Evolutionary conservation across 306 rosid genomes (phyloP), one percentile per base, ranked within the genome.

Genomic region (Acacia melanoxylon): DNA sequence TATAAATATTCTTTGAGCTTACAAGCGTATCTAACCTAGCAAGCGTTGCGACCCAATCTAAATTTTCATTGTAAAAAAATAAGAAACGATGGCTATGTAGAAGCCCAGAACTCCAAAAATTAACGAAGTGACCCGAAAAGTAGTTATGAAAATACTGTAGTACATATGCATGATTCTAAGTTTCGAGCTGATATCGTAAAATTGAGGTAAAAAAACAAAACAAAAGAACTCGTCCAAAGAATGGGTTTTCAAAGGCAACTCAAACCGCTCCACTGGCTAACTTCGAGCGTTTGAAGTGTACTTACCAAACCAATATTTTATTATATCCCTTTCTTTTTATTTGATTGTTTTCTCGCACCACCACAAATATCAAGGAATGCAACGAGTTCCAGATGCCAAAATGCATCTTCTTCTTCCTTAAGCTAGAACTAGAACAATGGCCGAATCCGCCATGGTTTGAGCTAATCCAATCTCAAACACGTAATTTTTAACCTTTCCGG

Each of bases 1-100:
- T 5, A 0, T 0, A 35, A 35, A 0, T 0, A 5, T 5, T 5
- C 0, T 35, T 35, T 35, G 1, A 35, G 0, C 1, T 33, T 4
- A 4, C 0, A 33, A 0, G 5, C 0, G 3, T 33, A 33, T 4
- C 5, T 33, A 4, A 33, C 5, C 35, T 33, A 3, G 2, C 35
- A 0, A 33, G 35, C 5, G 0, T 3, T 33, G 3, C 0, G 35
- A 3, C 4, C 35, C 5, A 33, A 33, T 33, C 6, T 33, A 33
- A 37, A 37, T 8, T 37, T 37, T 37, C 40, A 0, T 37, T 0
- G 8, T 0, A 37, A 37, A 6, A 37, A 6, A 37, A 0, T 5
- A 37, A 0, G 6, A 14, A 0, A 48, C 1, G 52, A 13, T 4
- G 52, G 8, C 8, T 1, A 6, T 8, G 41, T 37, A 37, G 8